phyloP scores from a whole-genome alignment of 257 asterid genomes.

The Nicotiana benthamiana region DNA sequence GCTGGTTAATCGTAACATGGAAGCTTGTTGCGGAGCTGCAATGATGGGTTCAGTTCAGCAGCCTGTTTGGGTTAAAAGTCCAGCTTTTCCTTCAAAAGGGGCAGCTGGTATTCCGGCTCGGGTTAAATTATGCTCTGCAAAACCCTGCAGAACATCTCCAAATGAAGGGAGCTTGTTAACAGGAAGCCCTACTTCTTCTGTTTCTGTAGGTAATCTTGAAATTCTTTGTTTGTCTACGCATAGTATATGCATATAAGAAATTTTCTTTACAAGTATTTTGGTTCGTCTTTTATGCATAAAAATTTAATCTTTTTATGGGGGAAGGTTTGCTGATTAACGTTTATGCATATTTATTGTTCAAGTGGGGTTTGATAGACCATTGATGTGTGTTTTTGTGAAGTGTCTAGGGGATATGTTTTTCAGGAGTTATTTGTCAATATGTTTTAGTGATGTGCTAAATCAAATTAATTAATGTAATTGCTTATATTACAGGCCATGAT shows the following conservation, averaged over 20 bases:
- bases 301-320: background rate
- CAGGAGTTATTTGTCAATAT: background rate
- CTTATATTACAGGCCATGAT: background rate
- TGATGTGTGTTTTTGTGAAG: background rate
- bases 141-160: slow-evolving; percentile 43
- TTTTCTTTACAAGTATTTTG: background rate
- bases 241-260: background rate
- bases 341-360: background rate
- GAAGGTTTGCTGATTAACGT: background rate
- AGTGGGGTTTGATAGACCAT: background rate
- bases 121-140: slow-evolving; percentile 31
- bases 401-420: background rate
- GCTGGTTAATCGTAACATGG: slow-evolving; percentile 22
- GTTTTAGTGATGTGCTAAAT: background rate
- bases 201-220: slow-evolving; percentile 39
- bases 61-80: slow-evolving; percentile 34
- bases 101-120: slow-evolving; percentile 16
- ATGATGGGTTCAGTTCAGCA: slow-evolving; percentile 46
- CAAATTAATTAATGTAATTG: background rate
- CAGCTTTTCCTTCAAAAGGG: slow-evolving; percentile 29
- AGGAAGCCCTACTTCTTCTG: slow-evolving; percentile 49
- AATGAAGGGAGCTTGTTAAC: slow-evolving; percentile 53
- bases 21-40: slow-evolving; percentile 51
- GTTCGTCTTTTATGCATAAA: background rate
- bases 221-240: background rate